Evolutionary conservation across 495 filamentous ascomycete species (phyloP).

Genomic region (Endocarpon pusillum): DNA sequence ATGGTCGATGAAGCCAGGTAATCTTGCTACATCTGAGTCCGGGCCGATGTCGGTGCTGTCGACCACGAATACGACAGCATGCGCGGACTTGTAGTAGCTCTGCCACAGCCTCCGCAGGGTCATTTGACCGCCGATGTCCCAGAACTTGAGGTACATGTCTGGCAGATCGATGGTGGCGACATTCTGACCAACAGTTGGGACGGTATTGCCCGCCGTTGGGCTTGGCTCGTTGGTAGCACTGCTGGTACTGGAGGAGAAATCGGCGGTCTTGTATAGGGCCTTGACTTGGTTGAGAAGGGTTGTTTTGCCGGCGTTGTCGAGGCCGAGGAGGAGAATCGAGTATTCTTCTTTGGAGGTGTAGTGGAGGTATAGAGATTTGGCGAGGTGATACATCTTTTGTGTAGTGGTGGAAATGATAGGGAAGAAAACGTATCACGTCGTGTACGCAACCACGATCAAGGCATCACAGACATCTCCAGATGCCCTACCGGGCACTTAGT

Average conservation of each 20-base stretch:
- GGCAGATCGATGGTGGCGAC: constrained; percentile 74
- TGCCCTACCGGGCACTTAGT: too few species aligned
- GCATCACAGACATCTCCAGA: too few species aligned
- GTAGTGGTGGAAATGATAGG: constrained; percentile 4
- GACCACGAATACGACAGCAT: constrained; percentile 94
- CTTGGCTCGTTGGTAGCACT: constrained; percentile 22
- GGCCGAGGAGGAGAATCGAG: constrained; percentile 87
- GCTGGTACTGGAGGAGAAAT: too few species aligned
- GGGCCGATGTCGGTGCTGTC: constrained; percentile 86
- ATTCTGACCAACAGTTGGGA: constrained; percentile 95
- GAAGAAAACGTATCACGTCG: too few species aligned
- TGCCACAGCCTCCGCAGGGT: constrained; percentile 84
- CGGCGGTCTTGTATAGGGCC: constrained; percentile 51
- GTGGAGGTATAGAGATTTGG: constrained; percentile 84
- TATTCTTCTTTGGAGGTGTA: constrained; percentile 98
- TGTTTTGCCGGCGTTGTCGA: constrained; percentile 97
- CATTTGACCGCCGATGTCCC: constrained; percentile 93
- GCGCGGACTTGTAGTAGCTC: constrained; percentile 80
- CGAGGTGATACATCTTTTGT: constrained; percentile 79
- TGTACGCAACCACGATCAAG: too few species aligned
- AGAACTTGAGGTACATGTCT: constrained; percentile 93
- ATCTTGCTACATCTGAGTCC: constrained; percentile 34
- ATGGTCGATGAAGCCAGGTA: too few species aligned
- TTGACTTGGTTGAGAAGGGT: constrained; percentile 95
- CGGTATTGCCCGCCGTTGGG: constrained; percentile 48